These are phyloP conservation scores for Sclerospora graminicola DNA, from an alignment of 352 stramenopile genomes.

Conservation along the genomic window DNA sequence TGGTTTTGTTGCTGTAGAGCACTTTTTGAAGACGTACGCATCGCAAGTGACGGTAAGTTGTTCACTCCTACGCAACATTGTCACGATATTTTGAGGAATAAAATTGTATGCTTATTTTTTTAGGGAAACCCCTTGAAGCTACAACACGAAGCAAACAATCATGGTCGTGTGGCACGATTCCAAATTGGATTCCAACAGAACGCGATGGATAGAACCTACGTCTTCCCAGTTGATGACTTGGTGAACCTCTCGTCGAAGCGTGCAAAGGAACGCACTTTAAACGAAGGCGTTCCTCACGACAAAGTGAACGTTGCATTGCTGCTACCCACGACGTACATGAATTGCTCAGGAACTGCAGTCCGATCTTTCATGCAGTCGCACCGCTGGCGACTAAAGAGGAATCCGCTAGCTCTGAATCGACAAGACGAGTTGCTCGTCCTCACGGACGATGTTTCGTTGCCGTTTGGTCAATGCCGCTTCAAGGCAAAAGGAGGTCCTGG, in stretches of 20 bases:
- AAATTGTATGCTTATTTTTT: neutral
- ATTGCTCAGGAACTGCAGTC: conserved; percentile 68
- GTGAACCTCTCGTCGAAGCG: conserved; percentile 66
- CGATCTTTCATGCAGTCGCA: conserved; percentile 72
- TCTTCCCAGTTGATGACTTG: conserved; percentile 54
- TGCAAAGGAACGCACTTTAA: conserved; percentile 61
- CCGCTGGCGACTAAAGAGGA: conserved; percentile 79
- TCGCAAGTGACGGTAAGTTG: conserved; percentile 44
- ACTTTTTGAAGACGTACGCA: conserved; percentile 65
- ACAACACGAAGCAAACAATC: conserved; percentile 41
- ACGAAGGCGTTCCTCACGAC: conserved; percentile 61
- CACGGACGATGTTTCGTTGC: conserved; percentile 69
- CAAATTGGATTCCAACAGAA: conserved; percentile 56
- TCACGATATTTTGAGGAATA: too few species aligned
- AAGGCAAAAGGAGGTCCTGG: conserved; percentile 66
- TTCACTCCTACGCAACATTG: neutral
- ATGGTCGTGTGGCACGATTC: conserved; percentile 59
- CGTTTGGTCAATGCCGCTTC: conserved; percentile 76
- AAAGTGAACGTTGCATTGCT: conserved; percentile 69
- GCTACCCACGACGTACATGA: conserved; percentile 79
- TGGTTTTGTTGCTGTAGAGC: conserved; percentile 43
- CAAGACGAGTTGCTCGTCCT: conserved; percentile 81
- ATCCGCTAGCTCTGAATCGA: conserved; percentile 61
- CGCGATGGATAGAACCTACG: conserved; percentile 21
- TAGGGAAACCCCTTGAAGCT: conserved; percentile 41